Percentiles rank a stretch among this genome's conserved stretches.
Conservation (phyloP, 2,329 filamentous ascomycete species). For the Xylaria sp. region DNA sequence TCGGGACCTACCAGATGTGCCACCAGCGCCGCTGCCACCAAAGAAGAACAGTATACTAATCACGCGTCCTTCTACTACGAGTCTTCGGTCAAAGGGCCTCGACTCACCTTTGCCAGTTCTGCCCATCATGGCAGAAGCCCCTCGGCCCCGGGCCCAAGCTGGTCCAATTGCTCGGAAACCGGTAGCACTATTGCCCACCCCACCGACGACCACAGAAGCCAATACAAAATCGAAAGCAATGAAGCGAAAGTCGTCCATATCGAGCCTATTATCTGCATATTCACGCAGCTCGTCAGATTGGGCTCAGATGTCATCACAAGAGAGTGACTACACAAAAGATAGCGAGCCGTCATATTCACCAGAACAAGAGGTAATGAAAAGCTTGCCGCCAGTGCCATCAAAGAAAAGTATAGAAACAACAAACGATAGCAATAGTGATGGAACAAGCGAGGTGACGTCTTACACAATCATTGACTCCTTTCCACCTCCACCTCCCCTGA, state of each 20-base stretch:
- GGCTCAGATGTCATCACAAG: slow-evolving; percentile 56
- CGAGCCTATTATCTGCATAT: slow-evolving; percentile 67
- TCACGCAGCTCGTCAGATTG: slow-evolving; percentile 60
- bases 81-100: slow-evolving; percentile 42
- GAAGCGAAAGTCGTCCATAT: slow-evolving; percentile 62
- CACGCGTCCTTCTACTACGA: slow-evolving; percentile 43
- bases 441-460: slow-evolving; percentile 36
- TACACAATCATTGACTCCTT: slow-evolving; percentile 42
- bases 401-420: slow-evolving; percentile 43
- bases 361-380: slow-evolving; percentile 43
- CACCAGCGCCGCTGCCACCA: slow-evolving; percentile 46
- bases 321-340: slow-evolving; percentile 52
- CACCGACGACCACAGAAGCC: slow-evolving; percentile 26
- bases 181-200: slow-evolving; percentile 40
- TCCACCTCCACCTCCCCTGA: slow-evolving; percentile 49
- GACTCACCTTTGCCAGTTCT: slow-evolving; percentile 50
- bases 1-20: slow-evolving; percentile 43
- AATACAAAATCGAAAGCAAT: slow-evolving; percentile 42
- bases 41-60: slow-evolving; percentile 46
- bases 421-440: slow-evolving; percentile 45
- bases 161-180: slow-evolving; percentile 55
- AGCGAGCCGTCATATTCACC: slow-evolving; percentile 52
- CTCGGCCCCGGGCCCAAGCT: slow-evolving; percentile 39
- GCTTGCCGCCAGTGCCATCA: slow-evolving; percentile 38
- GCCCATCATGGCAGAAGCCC: slow-evolving; percentile 45